These are phyloP conservation scores for Trichoderma virens DNA, from an alignment of 495 filamentous ascomycete genomes.

Conservation along the genomic window DNA sequence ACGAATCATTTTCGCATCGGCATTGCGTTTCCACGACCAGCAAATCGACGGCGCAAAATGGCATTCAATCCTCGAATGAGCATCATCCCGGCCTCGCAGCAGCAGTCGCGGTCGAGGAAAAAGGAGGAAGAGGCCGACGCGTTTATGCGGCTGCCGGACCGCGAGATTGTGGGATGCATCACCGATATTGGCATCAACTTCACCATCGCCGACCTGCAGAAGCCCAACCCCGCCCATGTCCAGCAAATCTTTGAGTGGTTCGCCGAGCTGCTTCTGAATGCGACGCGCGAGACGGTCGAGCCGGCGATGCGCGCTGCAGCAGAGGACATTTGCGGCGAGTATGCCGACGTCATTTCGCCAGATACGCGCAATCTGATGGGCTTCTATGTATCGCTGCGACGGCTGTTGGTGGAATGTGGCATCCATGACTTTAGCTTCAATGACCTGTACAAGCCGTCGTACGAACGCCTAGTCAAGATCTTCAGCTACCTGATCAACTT, in stretches of 20 bases:
- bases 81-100: slow-evolving; percentile 48
- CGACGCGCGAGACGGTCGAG: slow-evolving; percentile 81
- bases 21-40: neutral
- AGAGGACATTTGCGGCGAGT: slow-evolving; percentile 73
- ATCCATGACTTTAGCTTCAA: slow-evolving; percentile 89
- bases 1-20: neutral
- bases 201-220: slow-evolving; percentile 78
- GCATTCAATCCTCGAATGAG: slow-evolving; percentile 78
- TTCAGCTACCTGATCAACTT: slow-evolving; percentile 98
- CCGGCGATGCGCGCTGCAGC: slow-evolving; percentile 88
- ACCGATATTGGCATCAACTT: slow-evolving; percentile 91
- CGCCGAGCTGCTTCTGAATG: slow-evolving; percentile 85
- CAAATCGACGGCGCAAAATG: slow-evolving; percentile 29
- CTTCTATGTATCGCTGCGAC: slow-evolving; percentile 74
- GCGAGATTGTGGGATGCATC: slow-evolving; percentile 93
- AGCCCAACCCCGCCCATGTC: slow-evolving; percentile 86
- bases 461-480: slow-evolving; percentile 78
- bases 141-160: slow-evolving; percentile 78
- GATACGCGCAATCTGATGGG: slow-evolving; percentile 91
- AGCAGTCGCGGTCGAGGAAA: slow-evolving; percentile 53
- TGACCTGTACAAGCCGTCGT: slow-evolving; percentile 82
- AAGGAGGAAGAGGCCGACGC: slow-evolving; percentile 80
- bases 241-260: slow-evolving; percentile 98
- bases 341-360: slow-evolving; percentile 69
- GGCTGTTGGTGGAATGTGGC: slow-evolving; percentile 76